Evolutionary conservation across 2,329 filamentous ascomycete genomes (phyloP).

Genomic region (Exophiala alcalophila): DNA sequence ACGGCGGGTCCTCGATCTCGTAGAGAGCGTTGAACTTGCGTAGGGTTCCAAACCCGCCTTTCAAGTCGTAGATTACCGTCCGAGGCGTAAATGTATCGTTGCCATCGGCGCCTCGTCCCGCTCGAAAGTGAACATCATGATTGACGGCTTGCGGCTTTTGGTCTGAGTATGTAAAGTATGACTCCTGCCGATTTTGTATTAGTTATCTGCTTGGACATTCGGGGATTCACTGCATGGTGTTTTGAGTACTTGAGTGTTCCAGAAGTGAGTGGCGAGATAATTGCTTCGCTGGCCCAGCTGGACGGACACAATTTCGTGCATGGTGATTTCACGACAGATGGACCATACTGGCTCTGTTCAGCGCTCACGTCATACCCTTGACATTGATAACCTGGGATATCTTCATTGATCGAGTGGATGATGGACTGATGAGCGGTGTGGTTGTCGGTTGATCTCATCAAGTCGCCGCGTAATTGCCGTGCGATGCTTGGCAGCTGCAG

Average conservation of each 20-base stretch:
- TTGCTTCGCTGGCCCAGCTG: slow-evolving; percentile 93
- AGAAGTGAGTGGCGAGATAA: slow-evolving; percentile 92
- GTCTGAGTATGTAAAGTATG: slow-evolving; percentile 85
- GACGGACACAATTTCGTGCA: slow-evolving; percentile 94
- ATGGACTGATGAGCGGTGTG: no score
- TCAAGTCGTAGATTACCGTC: slow-evolving; percentile 90
- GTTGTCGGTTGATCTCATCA: no score
- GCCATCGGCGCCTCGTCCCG: slow-evolving; percentile 77
- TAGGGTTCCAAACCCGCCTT: slow-evolving; percentile 86
- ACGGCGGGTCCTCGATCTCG: slow-evolving; percentile 50
- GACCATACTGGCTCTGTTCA: no score
- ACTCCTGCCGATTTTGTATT: slow-evolving; percentile 71
- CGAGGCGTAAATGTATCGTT: slow-evolving; percentile 89
- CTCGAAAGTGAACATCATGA: slow-evolving; percentile 84
- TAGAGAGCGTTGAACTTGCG: slow-evolving; percentile 87
- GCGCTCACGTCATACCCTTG: no score
- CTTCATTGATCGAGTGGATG: no score
- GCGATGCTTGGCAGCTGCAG: no score
- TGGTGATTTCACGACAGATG: no score
- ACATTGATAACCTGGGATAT: no score
- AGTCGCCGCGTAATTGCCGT: no score
- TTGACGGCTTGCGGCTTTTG: slow-evolving; percentile 66
- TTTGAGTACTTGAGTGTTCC: slow-evolving; percentile 76
- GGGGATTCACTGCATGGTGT: background rate
- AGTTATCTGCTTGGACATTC: no score